Percentiles rank a stretch among this genome's conserved stretches.
phyloP scores from a whole-genome alignment of 73 alveolate species.

The Loxodes magnus region DNA sequence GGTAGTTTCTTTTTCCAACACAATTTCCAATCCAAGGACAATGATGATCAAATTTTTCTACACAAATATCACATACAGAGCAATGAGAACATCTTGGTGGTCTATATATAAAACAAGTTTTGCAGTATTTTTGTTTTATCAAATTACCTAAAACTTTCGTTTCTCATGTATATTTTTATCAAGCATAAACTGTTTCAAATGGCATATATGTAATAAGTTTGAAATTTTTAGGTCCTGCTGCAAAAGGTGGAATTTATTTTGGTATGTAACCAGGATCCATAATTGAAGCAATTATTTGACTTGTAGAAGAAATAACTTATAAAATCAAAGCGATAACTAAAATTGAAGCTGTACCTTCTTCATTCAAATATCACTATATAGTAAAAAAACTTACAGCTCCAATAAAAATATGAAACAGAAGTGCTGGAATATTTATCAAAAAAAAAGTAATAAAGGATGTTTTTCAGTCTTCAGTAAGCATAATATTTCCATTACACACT shows the following conservation, averaged over 20 bases:
- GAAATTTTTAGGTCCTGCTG: neutral
- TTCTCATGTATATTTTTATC: neutral
- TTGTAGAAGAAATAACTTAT: neutral
- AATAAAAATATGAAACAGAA: neutral
- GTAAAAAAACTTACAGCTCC: too few relatives aligned
- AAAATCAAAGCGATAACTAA: neutral
- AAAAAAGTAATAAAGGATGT: neutral
- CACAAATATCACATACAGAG: conserved; percentile 87
- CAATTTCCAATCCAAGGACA: conserved; percentile 74
- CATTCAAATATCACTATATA: neutral
- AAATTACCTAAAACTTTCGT: neutral
- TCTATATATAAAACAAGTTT: conserved; percentile 76
- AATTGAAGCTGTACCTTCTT: neutral
- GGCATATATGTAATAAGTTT: neutral
- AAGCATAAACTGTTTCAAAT: neutral
- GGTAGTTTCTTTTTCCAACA: conserved; percentile 55
- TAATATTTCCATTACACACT: too few relatives aligned
- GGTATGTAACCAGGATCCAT: conserved; percentile 5
- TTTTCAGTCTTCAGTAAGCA: neutral
- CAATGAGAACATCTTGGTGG: conserved; percentile 96
- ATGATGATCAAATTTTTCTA: conserved; percentile 85
- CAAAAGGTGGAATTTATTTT: conserved; percentile 4
- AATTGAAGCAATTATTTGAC: neutral
- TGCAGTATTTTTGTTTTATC: conserved; percentile 45
- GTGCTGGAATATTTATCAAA: neutral